Conservation (phyloP, 352 stramenopile species). For the Globisporangium spinosum region DNA sequence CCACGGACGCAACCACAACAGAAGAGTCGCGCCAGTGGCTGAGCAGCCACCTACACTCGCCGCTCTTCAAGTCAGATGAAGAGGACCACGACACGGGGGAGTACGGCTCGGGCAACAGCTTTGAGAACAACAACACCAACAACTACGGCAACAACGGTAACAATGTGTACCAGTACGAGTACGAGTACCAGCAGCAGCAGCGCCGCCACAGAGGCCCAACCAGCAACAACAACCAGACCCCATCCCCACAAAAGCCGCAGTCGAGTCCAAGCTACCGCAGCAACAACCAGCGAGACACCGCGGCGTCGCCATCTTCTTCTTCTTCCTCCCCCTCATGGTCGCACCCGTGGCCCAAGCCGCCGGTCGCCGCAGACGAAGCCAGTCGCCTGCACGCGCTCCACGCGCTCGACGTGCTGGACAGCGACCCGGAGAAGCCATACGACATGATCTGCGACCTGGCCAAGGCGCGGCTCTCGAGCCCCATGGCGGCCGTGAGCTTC, state of each 20-base stretch:
- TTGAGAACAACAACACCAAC: constrained; percentile 8
- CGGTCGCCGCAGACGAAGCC: constrained; percentile 47
- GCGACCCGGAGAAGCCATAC: constrained; percentile 52
- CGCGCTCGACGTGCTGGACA: constrained; percentile 58
- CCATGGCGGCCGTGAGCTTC: constrained; percentile 80
- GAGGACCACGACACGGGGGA: constrained; percentile 40
- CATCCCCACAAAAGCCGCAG: constrained; percentile 6
- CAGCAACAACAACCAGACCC: constrained; percentile 23
- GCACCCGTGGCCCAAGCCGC: constrained; percentile 73
- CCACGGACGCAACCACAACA: constrained; percentile 7
- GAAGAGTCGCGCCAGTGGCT: constrained; percentile 54
- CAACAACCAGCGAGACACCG: constrained; percentile 24
- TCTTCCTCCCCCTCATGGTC: constrained; percentile 27
- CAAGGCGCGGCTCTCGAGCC: constrained; percentile 55
- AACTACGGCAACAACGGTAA: constrained; percentile 2
- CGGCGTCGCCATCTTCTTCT: constrained; percentile 12
- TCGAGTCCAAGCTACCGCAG: constrained; percentile 13
- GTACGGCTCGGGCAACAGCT: constrained; percentile 32
- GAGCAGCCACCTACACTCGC: constrained; percentile 63
- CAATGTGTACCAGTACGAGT: constrained; percentile 27
- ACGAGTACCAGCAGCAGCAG: constrained; percentile 21
- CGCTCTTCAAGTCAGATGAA: constrained; percentile 35
- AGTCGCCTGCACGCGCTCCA: constrained; percentile 48
- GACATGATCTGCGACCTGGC: constrained; percentile 80
- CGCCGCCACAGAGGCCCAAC: constrained; percentile 12